Evolutionary conservation across 2,329 filamentous ascomycete genomes (phyloP).

Genomic region (Xylariomycetidae sp.): DNA sequence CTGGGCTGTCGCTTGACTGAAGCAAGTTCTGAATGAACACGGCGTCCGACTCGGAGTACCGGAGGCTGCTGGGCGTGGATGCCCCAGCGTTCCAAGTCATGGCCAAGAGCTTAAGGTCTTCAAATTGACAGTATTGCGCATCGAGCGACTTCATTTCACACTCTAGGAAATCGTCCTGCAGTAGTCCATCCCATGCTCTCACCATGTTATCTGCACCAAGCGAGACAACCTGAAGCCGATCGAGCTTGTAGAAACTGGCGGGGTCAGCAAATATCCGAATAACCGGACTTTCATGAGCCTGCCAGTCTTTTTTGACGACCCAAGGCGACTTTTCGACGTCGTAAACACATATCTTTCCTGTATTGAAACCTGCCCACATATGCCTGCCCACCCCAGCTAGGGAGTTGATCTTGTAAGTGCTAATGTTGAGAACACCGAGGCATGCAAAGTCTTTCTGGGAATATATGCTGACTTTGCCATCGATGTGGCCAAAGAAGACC

Average conservation of each 20-base stretch:
- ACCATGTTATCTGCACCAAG: slow-evolving; percentile 83
- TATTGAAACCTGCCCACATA: slow-evolving; percentile 93
- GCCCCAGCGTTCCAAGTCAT: slow-evolving; percentile 98
- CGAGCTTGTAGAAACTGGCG: slow-evolving; percentile 79
- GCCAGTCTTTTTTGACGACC: slow-evolving; percentile 91
- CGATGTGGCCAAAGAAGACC: slow-evolving; percentile 85
- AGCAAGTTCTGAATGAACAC: slow-evolving; percentile 79
- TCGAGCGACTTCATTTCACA: slow-evolving; percentile 81
- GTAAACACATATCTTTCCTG: slow-evolving; percentile 89
- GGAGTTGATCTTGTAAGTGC: slow-evolving; percentile 91
- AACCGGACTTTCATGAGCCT: slow-evolving; percentile 80
- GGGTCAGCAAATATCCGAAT: slow-evolving; percentile 72
- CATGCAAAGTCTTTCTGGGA: slow-evolving; percentile 72
- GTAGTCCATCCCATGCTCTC: slow-evolving; percentile 83
- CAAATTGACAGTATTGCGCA: slow-evolving; percentile 77
- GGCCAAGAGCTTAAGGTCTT: slow-evolving; percentile 73
- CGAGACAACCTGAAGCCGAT: slow-evolving; percentile 78
- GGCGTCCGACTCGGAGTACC: slow-evolving; percentile 64
- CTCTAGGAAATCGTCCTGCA: slow-evolving; percentile 95
- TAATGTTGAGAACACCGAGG: slow-evolving; percentile 77
- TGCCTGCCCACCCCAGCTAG: slow-evolving; percentile 75
- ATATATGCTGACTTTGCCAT: slow-evolving; percentile 95
- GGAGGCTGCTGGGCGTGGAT: slow-evolving; percentile 80
- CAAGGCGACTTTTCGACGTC: slow-evolving; percentile 80
- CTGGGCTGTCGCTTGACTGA: slow-evolving; percentile 70